Base-by-base conservation (phyloP, 345 rosid genomes). In the Salix caprea region DNA sequence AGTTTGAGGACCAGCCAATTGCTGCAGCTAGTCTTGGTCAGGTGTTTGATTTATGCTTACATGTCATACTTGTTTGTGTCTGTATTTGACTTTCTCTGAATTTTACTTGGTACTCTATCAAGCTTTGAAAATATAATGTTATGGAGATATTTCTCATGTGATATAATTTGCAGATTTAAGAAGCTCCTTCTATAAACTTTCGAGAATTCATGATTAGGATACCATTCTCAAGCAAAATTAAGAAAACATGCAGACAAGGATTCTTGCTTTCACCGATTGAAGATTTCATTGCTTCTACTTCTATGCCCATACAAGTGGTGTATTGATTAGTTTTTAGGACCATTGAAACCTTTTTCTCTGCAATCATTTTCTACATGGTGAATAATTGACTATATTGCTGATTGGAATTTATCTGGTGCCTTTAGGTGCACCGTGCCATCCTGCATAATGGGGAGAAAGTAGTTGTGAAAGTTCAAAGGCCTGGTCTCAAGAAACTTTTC, bases 11-110 rank as follows among this genome's bases (percentile, higher is more conserved):
- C 65, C 89, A 66, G 77, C 97, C 99, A n/a, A 88, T 95, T 73
- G 99, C 99, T 77, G 99, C 98, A 54, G 99, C 99, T 86, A 94
- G 97, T 82, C 99, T 94, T 89, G 99, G 99, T 81, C 99, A 94
- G 94, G 99, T 94, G 86, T 83, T 88, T 84, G 84, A 83, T 77
- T 84, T 74, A 74, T 71, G 56, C 64, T 79, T 54, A 21, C 24
- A 66, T 68, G 65, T 74, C 4, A 52, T 50, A 24, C 74, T 58
- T 69, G 75, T 9, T 65, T 44, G 12, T 30, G 62, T 30, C 65
- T 4, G 71, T 40, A 69, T 26, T 60, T 74, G 60, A 60, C 42
- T 9, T 44, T n/a, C 50, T 44, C 1, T 44, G 50, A 44, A 44
- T 12, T 44, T 44, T 13, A 13, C 50, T 44, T 13, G 16, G 16